Percentiles rank a stretch among this genome's conserved stretches.
Conservation (phyloP, 768 basidiomycete genomes). For the Dendrothele bispora region DNA sequence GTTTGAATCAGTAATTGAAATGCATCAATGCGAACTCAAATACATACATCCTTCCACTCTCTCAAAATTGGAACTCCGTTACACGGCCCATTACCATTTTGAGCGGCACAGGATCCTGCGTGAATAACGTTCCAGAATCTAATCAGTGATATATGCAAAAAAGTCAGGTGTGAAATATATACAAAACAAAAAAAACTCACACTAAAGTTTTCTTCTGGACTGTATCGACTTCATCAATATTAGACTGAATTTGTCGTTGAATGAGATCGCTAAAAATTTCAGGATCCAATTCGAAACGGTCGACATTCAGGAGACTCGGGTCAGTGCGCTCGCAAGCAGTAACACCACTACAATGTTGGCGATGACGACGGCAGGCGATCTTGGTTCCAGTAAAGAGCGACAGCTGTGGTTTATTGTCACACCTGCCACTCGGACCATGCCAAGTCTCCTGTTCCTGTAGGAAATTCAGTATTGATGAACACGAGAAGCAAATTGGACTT, state of each 20-base stretch:
- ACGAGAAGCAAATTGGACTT: not conserved
- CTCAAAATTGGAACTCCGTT: not conserved
- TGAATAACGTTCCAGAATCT: not conserved
- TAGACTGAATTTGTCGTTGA: not conserved
- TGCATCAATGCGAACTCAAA: not conserved
- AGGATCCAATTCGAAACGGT: not conserved
- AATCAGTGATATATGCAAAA: no score
- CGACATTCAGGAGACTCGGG: not conserved
- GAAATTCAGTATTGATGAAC: not conserved
- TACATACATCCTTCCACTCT: not conserved
- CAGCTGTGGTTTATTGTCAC: not conserved
- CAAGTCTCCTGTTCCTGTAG: not conserved
- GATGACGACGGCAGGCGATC: not conserved
- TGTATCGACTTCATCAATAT: not conserved
- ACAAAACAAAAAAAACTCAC: not conserved
- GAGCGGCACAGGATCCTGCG: not conserved
- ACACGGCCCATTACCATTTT: not conserved
- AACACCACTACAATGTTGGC: not conserved
- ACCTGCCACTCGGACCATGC: not conserved
- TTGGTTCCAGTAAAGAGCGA: not conserved
- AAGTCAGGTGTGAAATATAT: no score
- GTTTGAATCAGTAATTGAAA: not conserved
- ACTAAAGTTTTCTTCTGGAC: not conserved
- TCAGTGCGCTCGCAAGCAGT: not conserved
- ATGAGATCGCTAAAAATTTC: not conserved